A percentile compares a stretch with the other conserved stretches of the same genome.
These are phyloP conservation scores for Prunus persica DNA, from an alignment of 306 rosid genomes.

Conservation along the genomic window Prunus_persica_NCBIv2 NC_034011.1:18313501-18314000, in stretches of 20 bases:
- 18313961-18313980: slow-evolving; percentile 30
- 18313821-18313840: slow-evolving; percentile 55
- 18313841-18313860: slow-evolving; percentile 47
- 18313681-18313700: slow-evolving; percentile 56
- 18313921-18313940: slow-evolving; percentile 42
- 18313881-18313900: slow-evolving; percentile 62
- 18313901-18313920: slow-evolving; percentile 50
- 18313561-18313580: slow-evolving; percentile 56
- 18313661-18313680: slow-evolving; percentile 44
- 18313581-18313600: slow-evolving; percentile 63
- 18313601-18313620: slow-evolving; percentile 33
- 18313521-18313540: slow-evolving; percentile 37
- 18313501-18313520: slow-evolving; percentile 34
- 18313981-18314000: slow-evolving; percentile 48
- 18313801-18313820: slow-evolving; percentile 62
- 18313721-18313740: slow-evolving; percentile 49
- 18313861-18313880: slow-evolving; percentile 38
- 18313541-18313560: slow-evolving; percentile 47
- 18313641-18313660: slow-evolving; percentile 50
- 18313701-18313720: slow-evolving; percentile 42
- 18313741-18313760: slow-evolving; percentile 62
- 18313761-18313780: slow-evolving; percentile 44
- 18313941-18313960: slow-evolving; percentile 43
- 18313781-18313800: slow-evolving; percentile 45
- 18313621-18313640: slow-evolving; percentile 30